These are phyloP conservation scores for Marsdenia floribunda DNA, from an alignment of 257 asterid genomes.

Conservation along the genomic window DNA sequence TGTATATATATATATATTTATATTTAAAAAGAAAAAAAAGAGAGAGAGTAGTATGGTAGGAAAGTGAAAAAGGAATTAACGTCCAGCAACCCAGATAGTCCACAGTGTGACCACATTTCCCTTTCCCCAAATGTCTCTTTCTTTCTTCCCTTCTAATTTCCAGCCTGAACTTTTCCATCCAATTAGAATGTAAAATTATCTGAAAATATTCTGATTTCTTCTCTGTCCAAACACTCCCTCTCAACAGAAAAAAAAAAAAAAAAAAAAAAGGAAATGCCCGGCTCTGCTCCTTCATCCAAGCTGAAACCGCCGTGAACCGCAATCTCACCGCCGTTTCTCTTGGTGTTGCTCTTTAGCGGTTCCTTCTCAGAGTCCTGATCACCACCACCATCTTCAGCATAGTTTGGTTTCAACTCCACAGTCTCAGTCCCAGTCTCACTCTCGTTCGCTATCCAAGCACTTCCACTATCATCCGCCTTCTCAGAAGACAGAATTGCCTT, in stretches of 20 bases:
- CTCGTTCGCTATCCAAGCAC: slow-evolving; percentile 20
- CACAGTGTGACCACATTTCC: neutral
- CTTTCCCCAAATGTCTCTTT: neutral
- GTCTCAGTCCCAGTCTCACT: neutral
- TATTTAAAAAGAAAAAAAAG: too few relatives aligned
- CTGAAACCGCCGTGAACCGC: slow-evolving; percentile 21
- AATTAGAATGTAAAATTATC: neutral
- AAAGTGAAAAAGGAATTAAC: neutral
- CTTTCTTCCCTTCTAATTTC: neutral
- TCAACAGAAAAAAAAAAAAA: neutral
- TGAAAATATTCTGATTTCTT: neutral
- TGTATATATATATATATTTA: too few relatives aligned
- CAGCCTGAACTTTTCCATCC: neutral
- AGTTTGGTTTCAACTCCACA: neutral
- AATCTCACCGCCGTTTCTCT: slow-evolving; percentile 56
- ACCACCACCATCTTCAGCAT: slow-evolving; percentile 6
- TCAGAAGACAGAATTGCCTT: slow-evolving; percentile 41
- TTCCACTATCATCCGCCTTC: slow-evolving; percentile 15
- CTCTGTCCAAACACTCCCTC: neutral
- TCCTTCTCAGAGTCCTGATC: slow-evolving; percentile 80
- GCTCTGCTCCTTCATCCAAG: slow-evolving; percentile 20
- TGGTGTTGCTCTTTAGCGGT: slow-evolving; percentile 88
- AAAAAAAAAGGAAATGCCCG: slow-evolving; percentile 43
- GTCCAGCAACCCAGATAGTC: neutral
- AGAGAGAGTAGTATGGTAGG: neutral